Evolutionary conservation across 345 rosid species (phyloP), one percentile per base, ranked within the genome.

Genomic region (Draba incana): DNA sequence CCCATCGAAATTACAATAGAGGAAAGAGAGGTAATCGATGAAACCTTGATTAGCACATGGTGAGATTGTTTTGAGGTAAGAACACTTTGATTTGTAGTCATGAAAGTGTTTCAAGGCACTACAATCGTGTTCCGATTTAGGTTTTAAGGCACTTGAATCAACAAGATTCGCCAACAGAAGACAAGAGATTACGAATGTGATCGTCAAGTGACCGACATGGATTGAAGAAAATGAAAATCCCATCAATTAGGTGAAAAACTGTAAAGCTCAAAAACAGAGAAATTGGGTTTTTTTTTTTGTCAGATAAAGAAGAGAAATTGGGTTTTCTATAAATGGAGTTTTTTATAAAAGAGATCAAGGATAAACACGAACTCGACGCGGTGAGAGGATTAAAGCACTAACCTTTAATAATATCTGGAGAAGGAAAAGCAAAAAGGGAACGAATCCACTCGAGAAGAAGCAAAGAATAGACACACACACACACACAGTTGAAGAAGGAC

Each of bases 1-100:
- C 2, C 62, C 30, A 10, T 85, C 88, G 57, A 79, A 88, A 60
- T 79, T 83, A 64, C 98, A 93, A 20, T 88, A 90, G 75, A 82
- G 88, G 27, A 93, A 80, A 30, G 83, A 74, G 50, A 90, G 96
- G 70, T 88, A 93, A 85, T 87, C 83, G 41, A 93, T 78, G 70
- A 88, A 87, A 41, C 99, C 99, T 77, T 88, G 90, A 8, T 80
- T 79, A 2, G 71, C 75, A 83, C 99, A 93, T 2, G 75, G 84
- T 1, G 55, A 63, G 24, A 84, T 80, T 3, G 91, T 70, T 71
- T 59, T 77, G 46, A 90, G 73, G 66, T 90, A 93, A 46, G 47
- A n/a, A 59, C 99, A 93, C 80, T 78, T 86, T 31, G 85, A 68
- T 41, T 65, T 55, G 68, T 80, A 72, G 74, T 85, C 92, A 2